Base-by-base conservation (phyloP, 768 basidiomycete species). In the Leucosporidium scottii region DNA sequence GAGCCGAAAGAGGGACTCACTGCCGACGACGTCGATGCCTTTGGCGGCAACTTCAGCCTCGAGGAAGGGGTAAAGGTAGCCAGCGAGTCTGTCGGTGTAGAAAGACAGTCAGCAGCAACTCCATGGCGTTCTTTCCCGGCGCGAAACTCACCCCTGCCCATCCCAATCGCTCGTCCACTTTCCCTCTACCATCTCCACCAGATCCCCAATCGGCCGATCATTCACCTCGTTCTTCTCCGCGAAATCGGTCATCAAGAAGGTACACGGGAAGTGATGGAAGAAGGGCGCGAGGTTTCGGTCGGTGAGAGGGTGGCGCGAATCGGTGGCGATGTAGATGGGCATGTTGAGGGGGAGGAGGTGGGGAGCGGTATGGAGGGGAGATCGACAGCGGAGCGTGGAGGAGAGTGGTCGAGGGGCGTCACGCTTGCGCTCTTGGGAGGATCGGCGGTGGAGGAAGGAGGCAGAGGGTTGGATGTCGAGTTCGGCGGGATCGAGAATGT, bases 291-390 rank as follows among this genome's bases (percentile, higher is more conserved):
- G 79, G 2, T 80, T 68, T 3, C 82, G 79, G 69, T 85, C 78
- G 0, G 74, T 69, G 1, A 72, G 64, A 0, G 84, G 83, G 13
- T 77, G 74, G 7, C 74, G 70, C 18, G 81, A 80, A 74, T 88
- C 87, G 17, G 88, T 87, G 18, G 88, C 83, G 61, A 89, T 81
- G 77, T 84, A 89, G 49, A 89, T 74, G 0, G 86, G 85, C 13
- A 78, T 81, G 72, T 87, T 87, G 56, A 88, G 79, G 3, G 66
- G 73, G 21, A 50, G 28, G 8, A 64, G 69, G 27, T 44, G 51
- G 23, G n/a, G n/a, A 23, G 39, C 0, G 28, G 62, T 50, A 54
- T 64, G 61, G 0, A 67, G 63, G 3, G 62, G 54, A 8, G 48
- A 18, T n/a, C 69, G 69, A 44, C 69, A 70, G 62, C 53, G 62